Evolutionary conservation across 352 stramenopile species (phyloP).

Genomic region (Phytophthora hibernalis): DNA sequence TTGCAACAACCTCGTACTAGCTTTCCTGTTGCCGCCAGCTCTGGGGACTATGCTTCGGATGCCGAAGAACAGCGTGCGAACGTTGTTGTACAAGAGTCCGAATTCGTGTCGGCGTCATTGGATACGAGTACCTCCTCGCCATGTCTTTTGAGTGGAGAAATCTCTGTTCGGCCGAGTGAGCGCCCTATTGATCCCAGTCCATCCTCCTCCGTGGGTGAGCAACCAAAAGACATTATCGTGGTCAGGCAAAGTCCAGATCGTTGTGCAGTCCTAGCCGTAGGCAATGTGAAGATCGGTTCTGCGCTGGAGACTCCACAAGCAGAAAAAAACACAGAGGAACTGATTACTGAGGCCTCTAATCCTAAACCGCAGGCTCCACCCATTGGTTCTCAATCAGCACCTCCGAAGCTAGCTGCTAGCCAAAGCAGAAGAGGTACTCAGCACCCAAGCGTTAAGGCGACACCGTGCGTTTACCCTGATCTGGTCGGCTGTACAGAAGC

Average conservation of each 20-base stretch:
- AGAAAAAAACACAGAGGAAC: background rate
- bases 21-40: constrained; percentile 6
- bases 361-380: constrained; percentile 1
- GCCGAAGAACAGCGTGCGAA: constrained; percentile 13
- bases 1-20: constrained; percentile 20
- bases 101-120: constrained; percentile 22
- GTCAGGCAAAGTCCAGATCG: background rate
- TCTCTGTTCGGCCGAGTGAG: constrained; percentile 3
- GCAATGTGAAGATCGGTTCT: background rate
- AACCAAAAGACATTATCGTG: background rate
- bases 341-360: background rate
- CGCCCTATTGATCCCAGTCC: constrained; percentile 15
- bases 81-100: constrained; percentile 9
- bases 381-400: constrained; percentile 21
- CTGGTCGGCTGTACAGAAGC: constrained; percentile 55
- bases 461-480: constrained; percentile 52
- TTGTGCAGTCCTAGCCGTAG: background rate
- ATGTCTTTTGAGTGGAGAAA: constrained; percentile 26
- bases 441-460: constrained; percentile 9
- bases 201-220: constrained; percentile 11
- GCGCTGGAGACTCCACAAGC: constrained; percentile 6
- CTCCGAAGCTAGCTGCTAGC: constrained; percentile 12
- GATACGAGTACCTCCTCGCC: constrained; percentile 28
- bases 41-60: constrained; percentile 16
- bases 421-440: constrained; percentile 3